phyloP scores from a whole-genome alignment of 2,329 filamentous ascomycete species.

The Rhexocercosporidium sp. region DNA sequence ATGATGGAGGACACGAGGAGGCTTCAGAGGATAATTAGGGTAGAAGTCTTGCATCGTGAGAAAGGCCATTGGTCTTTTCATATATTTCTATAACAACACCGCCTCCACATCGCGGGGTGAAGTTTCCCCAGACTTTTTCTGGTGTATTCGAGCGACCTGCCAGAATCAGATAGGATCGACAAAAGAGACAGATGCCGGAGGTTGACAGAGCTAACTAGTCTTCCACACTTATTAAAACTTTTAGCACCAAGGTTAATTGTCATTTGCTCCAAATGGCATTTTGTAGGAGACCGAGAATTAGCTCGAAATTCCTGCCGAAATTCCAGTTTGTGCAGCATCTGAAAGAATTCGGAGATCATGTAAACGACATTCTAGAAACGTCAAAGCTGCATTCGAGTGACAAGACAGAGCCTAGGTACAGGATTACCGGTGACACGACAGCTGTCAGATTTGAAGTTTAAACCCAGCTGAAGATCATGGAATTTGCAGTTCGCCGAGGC shows the following conservation, averaged over 20 bases:
- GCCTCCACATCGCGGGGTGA: background rate
- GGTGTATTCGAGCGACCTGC: background rate
- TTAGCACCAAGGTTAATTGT: background rate
- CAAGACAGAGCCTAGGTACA: too few species aligned
- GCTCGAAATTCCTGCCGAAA: background rate
- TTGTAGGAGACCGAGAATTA: background rate
- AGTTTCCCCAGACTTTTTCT: background rate
- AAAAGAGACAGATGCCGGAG: background rate
- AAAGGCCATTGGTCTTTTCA: background rate
- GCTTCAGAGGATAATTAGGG: background rate
- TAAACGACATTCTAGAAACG: too few species aligned
- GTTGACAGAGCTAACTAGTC: slow-evolving; percentile 1
- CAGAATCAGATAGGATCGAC: slow-evolving; percentile 5
- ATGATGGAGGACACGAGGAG: background rate
- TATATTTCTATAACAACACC: background rate
- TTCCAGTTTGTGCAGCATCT: too few species aligned
- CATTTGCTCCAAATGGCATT: background rate
- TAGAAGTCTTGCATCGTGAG: background rate
- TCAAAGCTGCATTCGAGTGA: too few species aligned
- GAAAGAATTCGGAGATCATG: too few species aligned
- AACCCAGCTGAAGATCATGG: background rate
- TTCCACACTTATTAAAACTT: background rate
- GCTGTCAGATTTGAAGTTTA: background rate
- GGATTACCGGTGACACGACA: background rate
- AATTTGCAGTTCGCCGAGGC: background rate